phyloP scores from a whole-genome alignment of 345 rosid species.

The Eucalyptus virginea region DNA sequence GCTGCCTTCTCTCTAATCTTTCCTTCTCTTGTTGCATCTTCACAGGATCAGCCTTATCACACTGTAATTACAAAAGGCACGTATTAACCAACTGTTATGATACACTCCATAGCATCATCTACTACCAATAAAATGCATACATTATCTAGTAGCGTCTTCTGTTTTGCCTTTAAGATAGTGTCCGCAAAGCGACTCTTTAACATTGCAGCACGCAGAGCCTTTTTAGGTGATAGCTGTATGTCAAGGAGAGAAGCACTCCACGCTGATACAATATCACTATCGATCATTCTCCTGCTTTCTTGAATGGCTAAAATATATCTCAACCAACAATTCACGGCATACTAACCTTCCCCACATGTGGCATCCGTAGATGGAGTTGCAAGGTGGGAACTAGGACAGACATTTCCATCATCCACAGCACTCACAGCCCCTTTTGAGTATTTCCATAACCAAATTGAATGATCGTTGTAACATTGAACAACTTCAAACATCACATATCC shows the following conservation, averaged over 20 bases:
- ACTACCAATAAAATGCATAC: slow-evolving; percentile 11
- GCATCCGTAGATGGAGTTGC: slow-evolving; percentile 18
- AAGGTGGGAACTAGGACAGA: slow-evolving; percentile 33
- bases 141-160: slow-evolving; percentile 45
- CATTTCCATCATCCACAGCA: slow-evolving; percentile 41
- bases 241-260: slow-evolving; percentile 22
- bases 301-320: neutral
- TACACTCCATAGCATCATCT: neutral
- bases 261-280: slow-evolving; percentile 14
- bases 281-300: neutral
- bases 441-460: neutral
- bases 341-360: slow-evolving; percentile 38
- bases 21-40: slow-evolving; percentile 58
- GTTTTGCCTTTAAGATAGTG: slow-evolving; percentile 61
- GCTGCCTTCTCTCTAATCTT: slow-evolving; percentile 55
- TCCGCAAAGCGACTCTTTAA: slow-evolving; percentile 67
- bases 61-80: slow-evolving; percentile 15
- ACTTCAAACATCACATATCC: neutral
- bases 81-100: neutral
- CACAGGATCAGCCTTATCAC: slow-evolving; percentile 44
- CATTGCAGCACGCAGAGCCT: slow-evolving; percentile 77
- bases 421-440: slow-evolving; percentile 44
- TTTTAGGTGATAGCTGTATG: slow-evolving; percentile 52
- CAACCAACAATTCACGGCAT: neutral
- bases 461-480: neutral